Conservation (phyloP, 805 yeast species). For the Spathaspora hagerdaliae region DNA sequence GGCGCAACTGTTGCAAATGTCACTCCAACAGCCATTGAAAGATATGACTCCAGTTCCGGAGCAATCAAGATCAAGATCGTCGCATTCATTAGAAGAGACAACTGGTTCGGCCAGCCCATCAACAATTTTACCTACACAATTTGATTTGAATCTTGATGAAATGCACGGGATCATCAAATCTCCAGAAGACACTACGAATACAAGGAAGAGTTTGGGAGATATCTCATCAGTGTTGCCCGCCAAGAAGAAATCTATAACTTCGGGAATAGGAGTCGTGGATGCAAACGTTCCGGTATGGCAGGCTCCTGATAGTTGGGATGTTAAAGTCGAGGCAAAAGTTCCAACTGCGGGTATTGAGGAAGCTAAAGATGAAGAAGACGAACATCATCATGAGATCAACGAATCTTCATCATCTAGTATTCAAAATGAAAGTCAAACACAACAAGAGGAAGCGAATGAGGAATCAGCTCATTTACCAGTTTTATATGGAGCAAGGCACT, state of each 20-base stretch:
- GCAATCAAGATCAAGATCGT: background rate
- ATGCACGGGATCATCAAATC: constrained; percentile 48
- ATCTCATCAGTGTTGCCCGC: background rate
- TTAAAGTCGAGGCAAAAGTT: constrained; percentile 17
- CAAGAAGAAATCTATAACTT: background rate
- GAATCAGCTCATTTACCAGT: constrained; percentile 20
- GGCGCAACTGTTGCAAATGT: constrained; percentile 5
- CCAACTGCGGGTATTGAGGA: background rate
- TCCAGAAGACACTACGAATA: background rate
- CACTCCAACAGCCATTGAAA: background rate
- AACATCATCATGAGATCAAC: background rate
- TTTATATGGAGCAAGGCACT: constrained; percentile 28
- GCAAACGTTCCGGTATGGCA: constrained; percentile 24
- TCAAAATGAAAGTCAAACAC: background rate
- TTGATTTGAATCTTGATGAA: constrained; percentile 47
- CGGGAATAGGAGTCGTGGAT: background rate
- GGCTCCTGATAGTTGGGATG: constrained; percentile 50
- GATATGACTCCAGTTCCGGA: background rate
- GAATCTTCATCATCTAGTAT: background rate
- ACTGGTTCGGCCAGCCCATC: background rate
- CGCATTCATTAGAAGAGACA: background rate
- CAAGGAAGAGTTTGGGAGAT: background rate
- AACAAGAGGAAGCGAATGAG: background rate
- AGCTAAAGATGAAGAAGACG: constrained; percentile 1
- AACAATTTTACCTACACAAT: constrained; percentile 9